Conservation (phyloP, 2,329 filamentous ascomycete species). For the Apiospora phragmitis region DNA sequence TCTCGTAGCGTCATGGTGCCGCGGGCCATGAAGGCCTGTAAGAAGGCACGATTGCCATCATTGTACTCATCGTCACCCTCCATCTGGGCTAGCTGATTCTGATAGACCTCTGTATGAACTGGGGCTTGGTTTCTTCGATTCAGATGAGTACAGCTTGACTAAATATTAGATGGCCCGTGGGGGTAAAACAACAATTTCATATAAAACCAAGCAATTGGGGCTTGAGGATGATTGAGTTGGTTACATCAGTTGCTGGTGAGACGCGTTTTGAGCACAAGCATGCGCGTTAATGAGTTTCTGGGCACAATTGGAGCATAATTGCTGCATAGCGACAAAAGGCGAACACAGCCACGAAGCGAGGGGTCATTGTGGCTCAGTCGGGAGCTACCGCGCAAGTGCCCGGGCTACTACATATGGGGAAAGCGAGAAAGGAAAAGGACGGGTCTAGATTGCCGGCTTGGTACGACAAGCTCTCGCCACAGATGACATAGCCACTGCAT, state of each 20-base stretch:
- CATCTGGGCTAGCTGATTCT: constrained; percentile 19
- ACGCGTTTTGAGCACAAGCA: neutral
- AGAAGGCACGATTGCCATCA: constrained; percentile 79
- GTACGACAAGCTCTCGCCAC: neutral
- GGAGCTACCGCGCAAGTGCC: neutral
- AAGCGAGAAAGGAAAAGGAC: neutral
- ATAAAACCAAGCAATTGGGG: neutral
- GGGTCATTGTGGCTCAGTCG: neutral
- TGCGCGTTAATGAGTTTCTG: neutral
- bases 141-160: neutral
- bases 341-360: neutral
- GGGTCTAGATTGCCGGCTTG: constrained; percentile 4
- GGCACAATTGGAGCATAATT: neutral
- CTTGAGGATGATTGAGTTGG: neutral
- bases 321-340: neutral
- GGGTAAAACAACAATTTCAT: neutral
- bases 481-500: constrained; percentile 10
- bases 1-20: constrained; percentile 76
- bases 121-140: neutral
- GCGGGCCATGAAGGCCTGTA: constrained; percentile 83
- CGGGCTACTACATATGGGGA: neutral
- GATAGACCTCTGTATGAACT: neutral
- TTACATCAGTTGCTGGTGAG: neutral
- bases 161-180: neutral
- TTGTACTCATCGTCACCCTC: constrained; percentile 14